Evolutionary conservation across 257 asterid genomes (phyloP), one percentile per base, ranked within the genome.

Genomic region (Lithospermum erythrorhizon): DNA sequence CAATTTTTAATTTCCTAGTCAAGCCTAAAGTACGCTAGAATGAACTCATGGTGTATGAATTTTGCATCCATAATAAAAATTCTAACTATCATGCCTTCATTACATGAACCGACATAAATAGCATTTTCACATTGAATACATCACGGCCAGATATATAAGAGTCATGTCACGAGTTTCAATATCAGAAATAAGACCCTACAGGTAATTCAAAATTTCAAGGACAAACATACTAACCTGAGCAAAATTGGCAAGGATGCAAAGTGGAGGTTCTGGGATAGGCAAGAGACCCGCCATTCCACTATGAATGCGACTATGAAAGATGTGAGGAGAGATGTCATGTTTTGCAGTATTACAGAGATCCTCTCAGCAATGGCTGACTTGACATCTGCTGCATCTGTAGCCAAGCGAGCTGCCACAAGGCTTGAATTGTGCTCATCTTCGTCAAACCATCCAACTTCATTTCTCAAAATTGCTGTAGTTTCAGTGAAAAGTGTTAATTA

Each of bases 401-500:
- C 94, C 25, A 93, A 69, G n/a, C 96, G 95, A 24, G 94, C 81
- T 30, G 97, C 95, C 14, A 93, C 83, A 27, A 93, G 76, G 81
- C 90, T 83, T 54, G 99, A 93, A 69, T 89, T 93, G 76, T 93
- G 82, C 75, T 93, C 99, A 75, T 93, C 99, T 81, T 87, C 99
- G 4, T 93, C 99, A 61, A 93, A 93, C 96, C 97, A 93, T 59
- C 97, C 97, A 3, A 93, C 97, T 76, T 93, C 99, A 59, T 93
- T 93, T 79, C 95, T 83, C 72, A 93, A 65, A 62, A 93, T 87
- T 13, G 99, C 99, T 93, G 87, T 57, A 51, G 70, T 21, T 5
- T 20, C 0, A 6, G 3, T 57, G 22, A 9, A 61, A 61, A 7
- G 45, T 27, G 25, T 4, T n/a, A 9, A 7, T 35, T 5, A 22